A percentile compares a stretch with the other conserved stretches of the same genome.
Conservation (phyloP, 2,329 filamentous ascomycete species). For the Acrodontium crateriforme region DNA sequence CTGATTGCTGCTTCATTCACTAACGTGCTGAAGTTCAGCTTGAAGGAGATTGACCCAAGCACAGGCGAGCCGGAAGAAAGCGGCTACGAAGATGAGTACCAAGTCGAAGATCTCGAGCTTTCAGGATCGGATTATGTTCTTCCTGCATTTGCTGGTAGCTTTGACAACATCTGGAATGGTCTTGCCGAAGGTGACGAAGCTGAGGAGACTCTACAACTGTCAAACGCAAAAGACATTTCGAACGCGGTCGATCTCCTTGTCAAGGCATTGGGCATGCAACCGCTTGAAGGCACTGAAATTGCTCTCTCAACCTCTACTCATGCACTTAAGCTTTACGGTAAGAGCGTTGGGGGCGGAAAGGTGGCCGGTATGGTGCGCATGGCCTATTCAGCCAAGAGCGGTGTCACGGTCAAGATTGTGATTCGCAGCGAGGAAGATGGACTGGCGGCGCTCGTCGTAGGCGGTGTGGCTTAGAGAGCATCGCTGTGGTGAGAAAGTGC, state of each 20-base stretch:
- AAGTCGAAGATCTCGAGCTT: conserved; percentile 86
- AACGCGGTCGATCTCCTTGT: conserved; percentile 88
- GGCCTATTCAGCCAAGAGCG: conserved; percentile 84
- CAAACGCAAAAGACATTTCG: conserved; percentile 83
- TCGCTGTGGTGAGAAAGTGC: too few relatives aligned
- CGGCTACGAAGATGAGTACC: conserved; percentile 96
- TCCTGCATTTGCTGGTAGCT: conserved; percentile 86
- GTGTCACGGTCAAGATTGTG: conserved; percentile 90
- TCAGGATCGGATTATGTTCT: conserved; percentile 86
- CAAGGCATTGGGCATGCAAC: conserved; percentile 77
- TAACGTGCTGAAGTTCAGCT: conserved; percentile 91
- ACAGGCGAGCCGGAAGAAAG: conserved; percentile 83
- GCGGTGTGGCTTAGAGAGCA: conserved; percentile 69
- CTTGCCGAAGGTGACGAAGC: conserved; percentile 65
- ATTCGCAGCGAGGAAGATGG: conserved; percentile 87
- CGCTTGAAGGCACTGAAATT: conserved; percentile 86
- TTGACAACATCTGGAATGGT: conserved; percentile 80
- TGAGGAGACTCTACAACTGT: conserved; percentile 79
- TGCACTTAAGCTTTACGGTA: conserved; percentile 88
- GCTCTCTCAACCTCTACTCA: conserved; percentile 80
- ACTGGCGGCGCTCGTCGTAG: conserved; percentile 71
- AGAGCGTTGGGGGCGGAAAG: conserved; percentile 79
- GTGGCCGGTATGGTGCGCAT: conserved; percentile 82
- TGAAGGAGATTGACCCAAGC: conserved; percentile 92
- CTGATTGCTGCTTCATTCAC: conserved; percentile 73